phyloP scores from a whole-genome alignment of 768 basidiomycete genomes.

The Rhodocollybia butyracea region DNA sequence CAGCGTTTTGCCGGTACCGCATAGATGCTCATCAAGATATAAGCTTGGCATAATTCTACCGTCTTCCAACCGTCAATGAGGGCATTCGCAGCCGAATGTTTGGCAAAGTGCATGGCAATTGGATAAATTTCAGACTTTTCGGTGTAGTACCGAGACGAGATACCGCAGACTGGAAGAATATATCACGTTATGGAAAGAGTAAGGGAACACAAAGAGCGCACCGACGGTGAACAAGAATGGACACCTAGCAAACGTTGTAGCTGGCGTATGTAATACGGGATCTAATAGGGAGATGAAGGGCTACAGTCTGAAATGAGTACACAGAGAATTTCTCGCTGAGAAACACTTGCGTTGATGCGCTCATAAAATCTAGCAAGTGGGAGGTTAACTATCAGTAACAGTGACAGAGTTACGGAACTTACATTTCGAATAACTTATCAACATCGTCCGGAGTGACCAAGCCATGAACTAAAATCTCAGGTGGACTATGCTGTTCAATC shows the following conservation, averaged over 20 bases:
- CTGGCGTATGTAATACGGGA: slow-evolving; percentile 76
- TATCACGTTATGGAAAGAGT: neutral
- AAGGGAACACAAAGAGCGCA: slow-evolving; percentile 31
- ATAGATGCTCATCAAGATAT: slow-evolving; percentile 83
- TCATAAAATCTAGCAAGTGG: slow-evolving; percentile 63
- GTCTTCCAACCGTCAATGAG: slow-evolving; percentile 82
- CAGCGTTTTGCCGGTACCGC: slow-evolving; percentile 77
- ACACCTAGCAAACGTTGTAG: slow-evolving; percentile 75
- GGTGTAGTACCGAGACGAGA: slow-evolving; percentile 75
- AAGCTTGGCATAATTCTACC: slow-evolving; percentile 88
- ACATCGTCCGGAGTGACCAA: slow-evolving; percentile 77
- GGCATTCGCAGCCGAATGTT: slow-evolving; percentile 76
- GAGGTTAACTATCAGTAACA: neutral
- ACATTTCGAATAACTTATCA: slow-evolving; percentile 84
- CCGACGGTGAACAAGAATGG: slow-evolving; percentile 90
- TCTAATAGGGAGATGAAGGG: slow-evolving; percentile 77
- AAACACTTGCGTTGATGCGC: slow-evolving; percentile 58
- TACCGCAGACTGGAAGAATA: slow-evolving; percentile 64
- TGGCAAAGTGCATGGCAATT: slow-evolving; percentile 87
- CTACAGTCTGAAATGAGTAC: slow-evolving; percentile 24
- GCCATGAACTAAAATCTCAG: slow-evolving; percentile 79
- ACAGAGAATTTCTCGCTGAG: neutral
- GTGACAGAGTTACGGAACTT: slow-evolving; percentile 24
- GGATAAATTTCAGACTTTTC: slow-evolving; percentile 84
- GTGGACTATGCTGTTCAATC: slow-evolving; percentile 77